Base-by-base conservation (phyloP, 202 grass and related monocot species). In the Sporobolus alterniflorus region DNA sequence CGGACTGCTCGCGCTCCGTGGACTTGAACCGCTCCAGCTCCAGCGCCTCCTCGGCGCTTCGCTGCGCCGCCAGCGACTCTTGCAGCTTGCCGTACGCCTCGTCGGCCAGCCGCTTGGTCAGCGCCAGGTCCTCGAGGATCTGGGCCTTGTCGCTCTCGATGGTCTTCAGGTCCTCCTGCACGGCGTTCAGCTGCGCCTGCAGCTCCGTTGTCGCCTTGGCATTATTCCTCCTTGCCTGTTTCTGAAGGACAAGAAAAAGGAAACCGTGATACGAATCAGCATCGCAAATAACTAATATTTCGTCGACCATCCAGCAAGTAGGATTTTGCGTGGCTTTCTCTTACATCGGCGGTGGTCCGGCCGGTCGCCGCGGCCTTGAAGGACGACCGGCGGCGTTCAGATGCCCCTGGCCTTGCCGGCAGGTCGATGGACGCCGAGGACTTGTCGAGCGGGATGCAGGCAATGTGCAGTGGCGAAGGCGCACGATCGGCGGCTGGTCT, bases 1-100 rank as follows among this genome's bases (percentile, higher is more conserved):
- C 66, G 6, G 82, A 49, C 65, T 95, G 87, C 71, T 98, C 96
- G 18, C 85, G 78, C 73, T 98, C 96, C 50, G 88, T 82, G 1
- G 83, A 77, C 70, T 89, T 84, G 83, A 98, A 98, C 73, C 85
- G 74, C 56, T 98, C 92, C 4, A 95, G 84, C 64, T 95, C 96
- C 50, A 87, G 67, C 7, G 82, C 89, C 73, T 93, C 96, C 76
- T 98, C 96, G 2, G 90, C 95, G 20, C 32, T 18, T 76, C 73
- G 87, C 81, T 77, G 91, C 42, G 83, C 65, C 5, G 41, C 81
- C 21, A 90, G 51, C 22, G 92, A 88, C 15, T 87, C 88, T 71
- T 93, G 86, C 11, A 93, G 82, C 64, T 83, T 91, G n/a, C 64
- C 84, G 26, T 67, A 32, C 2, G 90, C 77, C 33, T 93, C 89